A percentile compares a stretch with the other conserved stretches of the same genome.
Evolutionary conservation across 2,329 filamentous ascomycete species (phyloP).

Genomic region (Hirsutella thompsonii): DNA sequence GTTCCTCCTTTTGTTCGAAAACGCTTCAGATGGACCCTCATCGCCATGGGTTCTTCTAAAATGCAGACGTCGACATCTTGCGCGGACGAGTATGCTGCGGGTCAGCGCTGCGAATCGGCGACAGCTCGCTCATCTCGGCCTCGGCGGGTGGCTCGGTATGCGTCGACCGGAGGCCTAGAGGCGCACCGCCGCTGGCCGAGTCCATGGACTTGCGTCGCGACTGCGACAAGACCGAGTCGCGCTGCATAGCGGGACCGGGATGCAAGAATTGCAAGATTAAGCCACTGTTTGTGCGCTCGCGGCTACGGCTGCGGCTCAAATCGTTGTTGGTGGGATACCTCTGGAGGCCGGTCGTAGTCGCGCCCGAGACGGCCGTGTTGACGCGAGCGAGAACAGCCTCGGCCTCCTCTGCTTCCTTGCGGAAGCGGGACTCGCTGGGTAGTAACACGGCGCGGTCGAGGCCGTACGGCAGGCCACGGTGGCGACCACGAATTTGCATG

Average conservation of each 20-base stretch:
- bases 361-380: slow-evolving; percentile 21
- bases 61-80: slow-evolving; percentile 13
- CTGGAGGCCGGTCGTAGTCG: slow-evolving; percentile 15
- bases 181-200: slow-evolving; percentile 5
- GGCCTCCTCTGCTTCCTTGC: slow-evolving; percentile 36
- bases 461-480: slow-evolving; percentile 55
- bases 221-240: slow-evolving; percentile 9
- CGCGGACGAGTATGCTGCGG: slow-evolving; percentile 13
- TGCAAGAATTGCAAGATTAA: slow-evolving; percentile 33
- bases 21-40: no score
- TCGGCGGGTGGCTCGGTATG: slow-evolving; percentile 14
- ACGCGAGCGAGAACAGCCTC: slow-evolving; percentile 25
- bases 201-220: slow-evolving; percentile 15
- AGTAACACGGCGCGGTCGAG: slow-evolving; percentile 49
- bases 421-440: slow-evolving; percentile 42
- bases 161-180: slow-evolving; percentile 5
- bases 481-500: slow-evolving; percentile 57
- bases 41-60: slow-evolving; percentile 4
- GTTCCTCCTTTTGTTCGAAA: no score
- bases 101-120: slow-evolving; percentile 11
- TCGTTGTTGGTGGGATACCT: slow-evolving; percentile 15
- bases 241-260: slow-evolving; percentile 29
- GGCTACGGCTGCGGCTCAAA: slow-evolving; percentile 23
- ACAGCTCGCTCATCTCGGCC: slow-evolving; percentile 14
- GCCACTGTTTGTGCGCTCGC: slow-evolving; percentile 25